Evolutionary conservation across 768 basidiomycete species (phyloP), one percentile per base, ranked within the genome.

Genomic region (Mycena galericulata): DNA sequence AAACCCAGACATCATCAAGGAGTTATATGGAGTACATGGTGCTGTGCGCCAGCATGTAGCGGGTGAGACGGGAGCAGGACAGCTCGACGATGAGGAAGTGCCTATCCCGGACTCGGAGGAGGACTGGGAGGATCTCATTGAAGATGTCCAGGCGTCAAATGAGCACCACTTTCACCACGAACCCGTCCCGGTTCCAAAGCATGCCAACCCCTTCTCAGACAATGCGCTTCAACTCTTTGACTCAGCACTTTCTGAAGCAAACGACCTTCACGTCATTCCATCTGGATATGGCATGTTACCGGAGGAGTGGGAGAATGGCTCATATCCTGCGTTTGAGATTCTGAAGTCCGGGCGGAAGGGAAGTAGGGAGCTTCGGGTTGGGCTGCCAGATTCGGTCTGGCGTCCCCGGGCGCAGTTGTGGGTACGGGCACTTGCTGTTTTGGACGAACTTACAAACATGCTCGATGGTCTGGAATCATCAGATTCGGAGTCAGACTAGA

Each of bases 11-110:
- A 12, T 50, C 10, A 38, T 71, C 15, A 9, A 27, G 10, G 29
- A 26, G 9, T 36, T 43, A n/a, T 72, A 68, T 41, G 65, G 58
- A 2, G 30, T 32, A 2, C 30, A 79, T 78, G 78, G 71, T 36
- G 43, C 43, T 24, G 43, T 45, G 6, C 43, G 7, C 18, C 30
- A 54, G 30, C 15, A 29, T 14, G 51, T 1, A 15, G 17, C 32
- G 10, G 20, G 30, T 1, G 30, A 54, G 22, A 54, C 30, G 27
- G 51, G 51, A 3, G 51, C 51, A 1, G 51, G 51, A 11, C 51
- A 54, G 27, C 34, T 54, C 2, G 11, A 22, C 51, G 51, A 54
- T 36, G 51, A 54, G 30, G 51, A 54, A 14, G 34, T 36, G 34
- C 34, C 34, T 36, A 14, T 7, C 14, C 34, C 14, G 8, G 34